Evolutionary conservation across 1,284 basidiomycete species (phyloP).

Genomic region (Paramarasmius palmivorus): DNA sequence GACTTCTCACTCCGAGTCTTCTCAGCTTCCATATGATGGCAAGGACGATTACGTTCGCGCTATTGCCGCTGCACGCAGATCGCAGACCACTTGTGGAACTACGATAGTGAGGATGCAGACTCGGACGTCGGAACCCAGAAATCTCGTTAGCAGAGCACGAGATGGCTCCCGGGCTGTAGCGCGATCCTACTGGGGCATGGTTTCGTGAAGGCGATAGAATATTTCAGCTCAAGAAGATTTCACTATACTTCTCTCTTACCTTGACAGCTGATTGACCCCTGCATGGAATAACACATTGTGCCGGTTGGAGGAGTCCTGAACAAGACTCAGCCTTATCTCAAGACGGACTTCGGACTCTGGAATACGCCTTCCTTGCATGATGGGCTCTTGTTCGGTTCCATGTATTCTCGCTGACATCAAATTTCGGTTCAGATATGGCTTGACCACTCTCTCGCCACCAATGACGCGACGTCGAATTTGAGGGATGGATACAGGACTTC

Average conservation of each 20-base stretch:
- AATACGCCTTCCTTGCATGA: no score
- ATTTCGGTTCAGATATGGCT: not conserved
- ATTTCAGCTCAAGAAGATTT: conserved; percentile 38
- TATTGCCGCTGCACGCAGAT: conserved; percentile 57
- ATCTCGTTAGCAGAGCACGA: no score
- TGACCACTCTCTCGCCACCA: no score
- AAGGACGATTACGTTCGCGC: conserved; percentile 71
- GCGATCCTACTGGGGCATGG: conserved; percentile 43
- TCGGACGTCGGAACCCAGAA: conserved; percentile 59
- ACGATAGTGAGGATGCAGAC: conserved; percentile 63
- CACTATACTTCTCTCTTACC: conserved; percentile 22
- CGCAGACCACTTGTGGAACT: conserved; percentile 63
- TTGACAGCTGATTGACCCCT: not conserved
- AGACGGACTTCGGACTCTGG: conserved; percentile 43
- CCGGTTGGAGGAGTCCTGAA: conserved; percentile 50
- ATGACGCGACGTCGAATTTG: no score
- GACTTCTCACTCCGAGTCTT: no score
- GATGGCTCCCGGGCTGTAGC: conserved; percentile 28
- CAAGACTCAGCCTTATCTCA: conserved; percentile 48
- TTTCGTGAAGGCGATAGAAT: conserved; percentile 24
- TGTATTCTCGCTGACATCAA: not conserved
- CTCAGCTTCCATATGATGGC: conserved; percentile 60
- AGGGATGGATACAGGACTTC: no score
- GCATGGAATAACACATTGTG: conserved; percentile 37
- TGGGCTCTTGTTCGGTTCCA: conserved; percentile 15